Evolutionary conservation across 1,284 basidiomycete species (phyloP).

Genomic region (Rhodotorula sp.): DNA sequence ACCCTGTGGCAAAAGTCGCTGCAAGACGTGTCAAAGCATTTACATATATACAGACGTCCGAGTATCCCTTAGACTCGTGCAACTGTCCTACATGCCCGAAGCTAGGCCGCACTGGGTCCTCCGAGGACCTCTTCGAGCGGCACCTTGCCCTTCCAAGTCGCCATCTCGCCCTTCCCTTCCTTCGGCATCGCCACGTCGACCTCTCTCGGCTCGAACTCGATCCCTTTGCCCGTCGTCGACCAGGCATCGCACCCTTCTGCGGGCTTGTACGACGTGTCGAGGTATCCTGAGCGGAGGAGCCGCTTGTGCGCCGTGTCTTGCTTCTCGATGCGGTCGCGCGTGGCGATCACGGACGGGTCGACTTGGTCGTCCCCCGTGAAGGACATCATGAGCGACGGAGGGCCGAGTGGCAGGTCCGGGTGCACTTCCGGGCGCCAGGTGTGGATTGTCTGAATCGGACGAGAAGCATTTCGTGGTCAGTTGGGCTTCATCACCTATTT

Average conservation of each 20-base stretch:
- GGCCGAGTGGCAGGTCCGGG: conserved; percentile 57
- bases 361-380: conserved; percentile 25
- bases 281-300: conserved; percentile 13
- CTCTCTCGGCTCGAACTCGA: conserved; percentile 13
- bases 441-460: conserved; percentile 16
- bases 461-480: not conserved
- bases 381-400: conserved; percentile 50
- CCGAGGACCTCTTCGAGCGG: conserved; percentile 7
- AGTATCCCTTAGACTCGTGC: not conserved
- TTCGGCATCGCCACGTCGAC: conserved; percentile 14
- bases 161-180: not conserved
- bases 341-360: conserved; percentile 2
- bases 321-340: not conserved
- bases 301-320: conserved; percentile 23
- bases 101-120: not conserved
- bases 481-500: too few species aligned
- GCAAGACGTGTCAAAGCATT: too few species aligned
- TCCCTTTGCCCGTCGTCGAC: conserved; percentile 17
- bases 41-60: not conserved
- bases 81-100: too few species aligned
- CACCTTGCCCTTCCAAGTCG: conserved; percentile 23
- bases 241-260: conserved; percentile 4
- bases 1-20: too few species aligned
- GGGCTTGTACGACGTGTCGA: conserved; percentile 19
- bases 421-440: conserved; percentile 51